Conservation (phyloP, 2,329 filamentous ascomycete species). For the Fusarium tupiense region DNA sequence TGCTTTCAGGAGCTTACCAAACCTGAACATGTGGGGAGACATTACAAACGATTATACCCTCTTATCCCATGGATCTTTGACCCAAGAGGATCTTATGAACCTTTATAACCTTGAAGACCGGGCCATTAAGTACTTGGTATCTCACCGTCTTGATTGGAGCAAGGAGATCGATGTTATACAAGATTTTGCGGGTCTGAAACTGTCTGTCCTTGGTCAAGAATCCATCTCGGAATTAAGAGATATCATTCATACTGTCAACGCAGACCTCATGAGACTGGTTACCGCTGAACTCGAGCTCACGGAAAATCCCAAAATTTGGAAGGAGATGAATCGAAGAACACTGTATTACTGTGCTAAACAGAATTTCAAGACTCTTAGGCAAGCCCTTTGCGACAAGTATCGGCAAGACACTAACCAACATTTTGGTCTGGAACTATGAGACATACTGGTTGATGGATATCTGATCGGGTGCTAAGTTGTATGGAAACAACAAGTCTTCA, state of each 20-base stretch:
- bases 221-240: background rate
- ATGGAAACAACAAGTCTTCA: background rate
- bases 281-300: background rate
- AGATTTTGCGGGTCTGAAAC: background rate
- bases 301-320: background rate
- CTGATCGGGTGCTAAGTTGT: background rate
- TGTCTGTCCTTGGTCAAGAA: background rate
- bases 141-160: background rate
- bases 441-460: background rate
- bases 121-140: background rate
- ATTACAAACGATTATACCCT: slow-evolving; percentile 17
- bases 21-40: slow-evolving; percentile 26
- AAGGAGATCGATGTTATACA: background rate
- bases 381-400: background rate
- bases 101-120: background rate
- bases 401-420: background rate
- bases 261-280: background rate
- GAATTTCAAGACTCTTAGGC: background rate
- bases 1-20: background rate
- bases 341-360: background rate
- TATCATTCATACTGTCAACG: background rate
- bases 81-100: background rate
- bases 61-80: background rate
- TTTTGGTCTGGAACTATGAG: background rate
- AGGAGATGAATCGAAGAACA: background rate